These are phyloP conservation scores for Solanum peruvianum DNA, from an alignment of 257 asterid species.

Conservation along the genomic window DNA sequence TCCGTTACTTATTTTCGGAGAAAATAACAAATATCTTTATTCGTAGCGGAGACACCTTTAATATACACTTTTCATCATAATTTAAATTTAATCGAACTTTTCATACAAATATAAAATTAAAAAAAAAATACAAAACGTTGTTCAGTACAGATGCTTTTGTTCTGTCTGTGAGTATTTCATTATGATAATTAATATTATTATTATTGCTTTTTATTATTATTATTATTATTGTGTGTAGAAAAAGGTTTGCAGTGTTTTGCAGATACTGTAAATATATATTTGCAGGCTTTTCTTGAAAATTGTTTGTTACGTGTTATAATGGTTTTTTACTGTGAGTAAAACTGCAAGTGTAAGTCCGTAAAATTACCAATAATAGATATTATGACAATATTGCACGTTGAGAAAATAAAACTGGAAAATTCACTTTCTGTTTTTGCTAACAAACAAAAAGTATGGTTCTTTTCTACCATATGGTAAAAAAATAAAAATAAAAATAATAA, in stretches of 20 bases:
- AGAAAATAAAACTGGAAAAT: background rate
- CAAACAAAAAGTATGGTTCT: background rate
- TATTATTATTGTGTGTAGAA: background rate
- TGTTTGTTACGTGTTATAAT: background rate
- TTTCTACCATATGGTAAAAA: background rate
- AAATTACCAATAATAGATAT: background rate
- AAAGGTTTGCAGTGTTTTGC: background rate
- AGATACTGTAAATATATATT: background rate
- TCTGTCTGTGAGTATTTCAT: background rate
- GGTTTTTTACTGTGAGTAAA: background rate
- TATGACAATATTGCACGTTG: background rate
- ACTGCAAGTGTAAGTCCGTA: background rate
- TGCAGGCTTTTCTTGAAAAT: background rate
- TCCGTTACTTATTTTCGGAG: background rate
- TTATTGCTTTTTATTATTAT: background rate
- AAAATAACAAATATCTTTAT: background rate
- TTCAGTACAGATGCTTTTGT: background rate
- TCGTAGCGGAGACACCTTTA: background rate
- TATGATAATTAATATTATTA: background rate
- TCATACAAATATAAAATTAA: background rate
- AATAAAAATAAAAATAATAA: background rate
- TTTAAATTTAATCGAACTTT: background rate
- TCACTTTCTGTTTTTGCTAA: background rate
- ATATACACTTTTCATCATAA: background rate
- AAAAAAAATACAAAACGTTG: background rate